Evolutionary conservation across 2,329 filamentous ascomycete genomes (phyloP), one percentile per base, ranked within the genome.

Genomic region (Ramularia endophylla): DNA sequence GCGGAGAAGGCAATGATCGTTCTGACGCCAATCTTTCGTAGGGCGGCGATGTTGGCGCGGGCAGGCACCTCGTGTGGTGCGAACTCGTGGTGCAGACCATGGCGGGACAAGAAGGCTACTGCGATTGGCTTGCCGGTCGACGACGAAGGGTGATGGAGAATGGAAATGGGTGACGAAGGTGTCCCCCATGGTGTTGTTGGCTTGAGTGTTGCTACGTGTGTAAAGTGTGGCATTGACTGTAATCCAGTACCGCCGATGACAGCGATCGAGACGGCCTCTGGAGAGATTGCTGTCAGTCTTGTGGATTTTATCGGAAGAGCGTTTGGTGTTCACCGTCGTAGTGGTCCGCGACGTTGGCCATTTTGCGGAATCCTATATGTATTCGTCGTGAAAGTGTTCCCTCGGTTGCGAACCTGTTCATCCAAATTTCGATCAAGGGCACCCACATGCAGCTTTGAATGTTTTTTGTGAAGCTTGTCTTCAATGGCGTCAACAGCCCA

Each of bases 21-120:
- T 59, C 89, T 82, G 33, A 97, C 92, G 53, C 92, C 92, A 47
- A 98, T 74, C 57, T 79, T 81, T 52, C 92, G 83, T 49, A 98
- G 75, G n/a, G 92, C 92, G n/a, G 92, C 90, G 59, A 98, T 94
- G 72, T 97, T 98, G 67, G 92, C 92, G 50, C 87, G 87, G 52
- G 82, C 79, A 45, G 89, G 88, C n/a, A 98, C 85, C 68, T 98
- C 92, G 62, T 95, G 89, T 0, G 92, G 92, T 5, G 89, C 87
- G 53, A 85, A 75, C 66, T 95, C 78, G 71, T 98, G 92, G 76
- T 92, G 75, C 9, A 80, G 64, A 52, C 92, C 92, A 68, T 98
- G 92, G 32, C 92, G 87, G 49, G 89, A 87, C 54, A 98, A 79
- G 73, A 98, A 98, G 41, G 92, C 92, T 50, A 98, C 70, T 11